These are phyloP conservation scores for Saturnispora dispora DNA, from an alignment of 805 yeast species.

Conservation along the genomic window DNA sequence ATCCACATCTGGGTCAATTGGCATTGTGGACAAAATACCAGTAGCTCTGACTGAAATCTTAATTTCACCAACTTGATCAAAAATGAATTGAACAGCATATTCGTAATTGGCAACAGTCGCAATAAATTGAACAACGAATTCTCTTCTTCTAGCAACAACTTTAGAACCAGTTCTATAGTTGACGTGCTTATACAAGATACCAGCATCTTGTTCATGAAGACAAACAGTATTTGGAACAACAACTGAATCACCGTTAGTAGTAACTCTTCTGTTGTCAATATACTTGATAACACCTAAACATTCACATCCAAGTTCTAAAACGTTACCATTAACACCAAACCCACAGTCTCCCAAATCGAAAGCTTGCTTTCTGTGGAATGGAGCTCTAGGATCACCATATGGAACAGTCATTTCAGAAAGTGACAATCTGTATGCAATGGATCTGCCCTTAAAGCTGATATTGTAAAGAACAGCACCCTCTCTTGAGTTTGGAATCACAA, in stretches of 20 bases:
- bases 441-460: conserved; percentile 66
- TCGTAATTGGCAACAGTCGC: conserved; percentile 84
- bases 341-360: conserved; percentile 84
- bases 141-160: conserved; percentile 71
- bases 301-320: conserved; percentile 66
- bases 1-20: conserved; percentile 56
- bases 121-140: conserved; percentile 68
- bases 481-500: conserved; percentile 60
- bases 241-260: conserved; percentile 52
- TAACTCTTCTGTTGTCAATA: conserved; percentile 50
- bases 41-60: conserved; percentile 77
- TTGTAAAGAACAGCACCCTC: conserved; percentile 76
- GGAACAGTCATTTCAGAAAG: conserved; percentile 84
- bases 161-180: conserved; percentile 66
- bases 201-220: conserved; percentile 74
- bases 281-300: conserved; percentile 74
- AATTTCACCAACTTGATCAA: conserved; percentile 71
- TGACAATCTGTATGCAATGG: conserved; percentile 61
- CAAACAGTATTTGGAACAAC: conserved; percentile 64
- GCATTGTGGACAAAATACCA: conserved; percentile 80
- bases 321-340: conserved; percentile 65
- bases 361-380: conserved; percentile 80
- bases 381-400: conserved; percentile 77
- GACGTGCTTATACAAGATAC: conserved; percentile 68
- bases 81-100: conserved; percentile 61